Evolutionary conservation across 2,329 filamentous ascomycete genomes (phyloP).

Genomic region (Ceratocystis huliohia): DNA sequence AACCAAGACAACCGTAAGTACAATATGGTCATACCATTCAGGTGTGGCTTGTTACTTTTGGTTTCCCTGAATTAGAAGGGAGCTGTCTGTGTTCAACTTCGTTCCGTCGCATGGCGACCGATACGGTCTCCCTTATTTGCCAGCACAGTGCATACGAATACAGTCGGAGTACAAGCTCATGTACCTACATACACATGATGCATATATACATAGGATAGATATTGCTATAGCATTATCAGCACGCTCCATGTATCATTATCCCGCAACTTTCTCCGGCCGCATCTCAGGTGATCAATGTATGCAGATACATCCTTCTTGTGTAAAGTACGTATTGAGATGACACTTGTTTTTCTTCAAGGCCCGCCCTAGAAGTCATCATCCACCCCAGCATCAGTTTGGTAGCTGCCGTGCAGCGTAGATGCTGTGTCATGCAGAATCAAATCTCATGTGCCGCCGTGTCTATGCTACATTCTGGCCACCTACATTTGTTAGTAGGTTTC

Average conservation of each 20-base stretch:
- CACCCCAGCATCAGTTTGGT: not conserved
- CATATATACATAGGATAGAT: not conserved
- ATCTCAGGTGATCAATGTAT: slow-evolving; percentile 1
- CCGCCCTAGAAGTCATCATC: not conserved
- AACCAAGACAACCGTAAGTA: not conserved
- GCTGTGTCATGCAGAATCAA: slow-evolving; percentile 9
- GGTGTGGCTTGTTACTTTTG: slow-evolving; percentile 3
- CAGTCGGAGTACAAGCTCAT: not conserved
- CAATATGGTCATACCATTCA: slow-evolving; percentile 3
- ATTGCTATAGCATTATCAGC: not conserved
- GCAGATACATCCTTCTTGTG: not conserved
- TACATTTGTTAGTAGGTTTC: not conserved
- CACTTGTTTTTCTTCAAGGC: not conserved
- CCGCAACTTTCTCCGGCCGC: not conserved
- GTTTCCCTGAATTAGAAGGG: not conserved
- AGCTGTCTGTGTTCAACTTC: slow-evolving; percentile 1
- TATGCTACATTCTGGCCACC: not conserved
- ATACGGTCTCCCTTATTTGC: slow-evolving; percentile 1
- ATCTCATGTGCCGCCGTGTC: not conserved
- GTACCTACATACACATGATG: not conserved
- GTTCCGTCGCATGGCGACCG: slow-evolving; percentile 4
- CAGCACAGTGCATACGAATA: slow-evolving; percentile 6
- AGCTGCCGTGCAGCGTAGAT: not conserved
- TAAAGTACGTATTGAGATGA: not conserved
- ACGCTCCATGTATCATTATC: slow-evolving; percentile 5